Conservation (phyloP, 768 basidiomycete genomes). For the Erythrobasidium yunnanense region DNA sequence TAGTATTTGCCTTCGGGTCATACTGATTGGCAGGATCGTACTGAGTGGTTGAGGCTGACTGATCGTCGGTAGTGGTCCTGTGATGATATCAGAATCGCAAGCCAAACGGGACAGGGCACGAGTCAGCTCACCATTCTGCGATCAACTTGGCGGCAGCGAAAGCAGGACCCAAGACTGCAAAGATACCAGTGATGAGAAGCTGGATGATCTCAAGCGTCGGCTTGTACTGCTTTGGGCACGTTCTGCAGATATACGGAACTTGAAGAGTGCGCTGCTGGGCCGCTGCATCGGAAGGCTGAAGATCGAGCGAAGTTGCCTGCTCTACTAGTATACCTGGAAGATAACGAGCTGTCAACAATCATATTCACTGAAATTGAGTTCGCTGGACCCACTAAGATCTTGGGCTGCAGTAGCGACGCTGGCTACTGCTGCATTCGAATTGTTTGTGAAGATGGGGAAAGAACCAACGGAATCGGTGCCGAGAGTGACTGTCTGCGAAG, state of each 20-base stretch:
- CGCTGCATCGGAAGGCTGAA: constrained; percentile 11
- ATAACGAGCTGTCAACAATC: not conserved
- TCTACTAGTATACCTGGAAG: constrained; percentile 20
- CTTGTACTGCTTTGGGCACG: constrained; percentile 20
- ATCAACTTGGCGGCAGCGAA: constrained; percentile 10
- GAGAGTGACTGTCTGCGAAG: not conserved
- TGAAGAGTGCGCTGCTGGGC: constrained; percentile 3
- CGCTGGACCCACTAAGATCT: not conserved
- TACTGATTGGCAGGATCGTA: not conserved
- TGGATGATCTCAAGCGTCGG: constrained; percentile 22
- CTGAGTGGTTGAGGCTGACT: not conserved
- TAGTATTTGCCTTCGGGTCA: not conserved
- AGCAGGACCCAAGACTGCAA: constrained; percentile 20
- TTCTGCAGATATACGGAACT: constrained; percentile 18
- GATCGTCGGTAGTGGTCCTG: not conserved
- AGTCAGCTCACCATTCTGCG: constrained; percentile 14
- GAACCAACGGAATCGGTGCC: constrained; percentile 16
- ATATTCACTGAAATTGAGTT: not conserved
- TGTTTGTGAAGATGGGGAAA: constrained; percentile 6
- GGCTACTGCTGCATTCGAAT: constrained; percentile 6
- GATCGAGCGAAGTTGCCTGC: constrained; percentile 13
- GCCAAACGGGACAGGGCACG: not conserved
- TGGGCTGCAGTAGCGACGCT: not conserved
- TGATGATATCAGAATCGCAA: not conserved
- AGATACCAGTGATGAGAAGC: constrained; percentile 1